phyloP scores from a whole-genome alignment of 2,329 filamentous ascomycete species.

The Aureobasidium mangrovei region DNA sequence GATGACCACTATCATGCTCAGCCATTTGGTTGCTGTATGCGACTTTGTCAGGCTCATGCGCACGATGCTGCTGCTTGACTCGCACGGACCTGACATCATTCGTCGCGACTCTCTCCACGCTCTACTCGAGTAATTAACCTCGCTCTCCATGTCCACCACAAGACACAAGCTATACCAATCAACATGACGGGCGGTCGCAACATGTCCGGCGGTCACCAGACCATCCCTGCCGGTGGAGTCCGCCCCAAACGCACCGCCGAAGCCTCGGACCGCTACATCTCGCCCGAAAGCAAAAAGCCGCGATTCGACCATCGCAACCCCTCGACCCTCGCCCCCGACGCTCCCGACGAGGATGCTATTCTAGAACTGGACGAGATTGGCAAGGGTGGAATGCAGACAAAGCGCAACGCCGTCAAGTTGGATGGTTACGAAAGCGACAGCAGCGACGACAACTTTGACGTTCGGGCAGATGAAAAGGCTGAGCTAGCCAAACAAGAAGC shows the following conservation, averaged over 20 bases:
- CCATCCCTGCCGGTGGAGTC: neutral
- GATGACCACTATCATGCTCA: too few species aligned
- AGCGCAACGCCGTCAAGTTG: slow-evolving; percentile 89
- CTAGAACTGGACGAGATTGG: slow-evolving; percentile 92
- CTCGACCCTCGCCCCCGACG: slow-evolving; percentile 79
- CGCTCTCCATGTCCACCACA: neutral
- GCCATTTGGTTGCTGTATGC: too few species aligned
- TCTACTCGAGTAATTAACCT: too few species aligned
- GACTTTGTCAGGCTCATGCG: too few species aligned
- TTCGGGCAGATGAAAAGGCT: slow-evolving; percentile 55
- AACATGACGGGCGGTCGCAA: slow-evolving; percentile 1
- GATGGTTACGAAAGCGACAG: slow-evolving; percentile 93
- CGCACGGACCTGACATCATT: too few species aligned
- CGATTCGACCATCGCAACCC: slow-evolving; percentile 94
- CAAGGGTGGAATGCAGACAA: slow-evolving; percentile 59
- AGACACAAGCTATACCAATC: neutral
- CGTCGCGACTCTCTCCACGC: too few species aligned
- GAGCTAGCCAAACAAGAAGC: slow-evolving; percentile 35
- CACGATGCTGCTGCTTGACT: too few species aligned
- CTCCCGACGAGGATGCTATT: slow-evolving; percentile 63
- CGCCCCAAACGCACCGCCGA: slow-evolving; percentile 65
- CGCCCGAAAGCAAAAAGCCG: slow-evolving; percentile 65
- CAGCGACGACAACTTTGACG: slow-evolving; percentile 83
- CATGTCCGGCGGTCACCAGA: slow-evolving; percentile 42
- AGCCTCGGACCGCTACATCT: slow-evolving; percentile 67